Evolutionary conservation across 1,284 basidiomycete genomes (phyloP), one percentile per base, ranked within the genome.

Genomic region (Ceratobasidium papillatum): DNA sequence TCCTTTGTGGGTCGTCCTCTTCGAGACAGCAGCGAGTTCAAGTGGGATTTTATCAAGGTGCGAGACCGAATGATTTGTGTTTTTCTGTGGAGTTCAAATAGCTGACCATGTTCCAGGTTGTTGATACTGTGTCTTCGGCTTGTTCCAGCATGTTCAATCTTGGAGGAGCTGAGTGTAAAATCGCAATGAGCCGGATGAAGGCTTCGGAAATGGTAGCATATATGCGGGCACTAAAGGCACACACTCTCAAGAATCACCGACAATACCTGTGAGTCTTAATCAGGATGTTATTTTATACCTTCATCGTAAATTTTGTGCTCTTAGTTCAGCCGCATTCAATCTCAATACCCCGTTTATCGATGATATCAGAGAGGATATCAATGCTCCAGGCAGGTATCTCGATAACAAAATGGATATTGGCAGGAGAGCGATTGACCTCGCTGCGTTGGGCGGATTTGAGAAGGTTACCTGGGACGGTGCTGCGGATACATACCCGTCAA

Each of bases 21-120:
- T 7, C 27, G 19, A n/a, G 63, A 66, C 25, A 66, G 45, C 47
- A 30, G 63, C 2, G 63, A 30, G 3, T 43, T 66, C 47, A 52
- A 49, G 45, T 49, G 47, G 12, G 63, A 66, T 30, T 66, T 66
- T 66, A 66, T 66, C 63, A 66, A 66, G 63, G 63, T 66, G 32
- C 8, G 62, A 47, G 41, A n/a, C 22, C 47, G n/a, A 30, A 2
- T 14, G 27, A 14, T n/a, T n/a, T 19, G 52, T 30, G 8, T 56
- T 8, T 5, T 56, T 52, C 49, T 30, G n/a, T 14, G 30, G 11
- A 56, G 30, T 17, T 8, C 41, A 43, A 43, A 43, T 27, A 27
- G n/a, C 14, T 56, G 8, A 19, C n/a, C 8, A 52, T 27, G n/a
- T 12, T 12, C 9, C n/a, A 66, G 63, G 63, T 66, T 38, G 63